Percentiles rank a stretch among this genome's conserved stretches.
These are phyloP conservation scores for Aureobasidium sp. DNA, from an alignment of 2,329 filamentous ascomycete species.

Conservation along the genomic window DNA sequence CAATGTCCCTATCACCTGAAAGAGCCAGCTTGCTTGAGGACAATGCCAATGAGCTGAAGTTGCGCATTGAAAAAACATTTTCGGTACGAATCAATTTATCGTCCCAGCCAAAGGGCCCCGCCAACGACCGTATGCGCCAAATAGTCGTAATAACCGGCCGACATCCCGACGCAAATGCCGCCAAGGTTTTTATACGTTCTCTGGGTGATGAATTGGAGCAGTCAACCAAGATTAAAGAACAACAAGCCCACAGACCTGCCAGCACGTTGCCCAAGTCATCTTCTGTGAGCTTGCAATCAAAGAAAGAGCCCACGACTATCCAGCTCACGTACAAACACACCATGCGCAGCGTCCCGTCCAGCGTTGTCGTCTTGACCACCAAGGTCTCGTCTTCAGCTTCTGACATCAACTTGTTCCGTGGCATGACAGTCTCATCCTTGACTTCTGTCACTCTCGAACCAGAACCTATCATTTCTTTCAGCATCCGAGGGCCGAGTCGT, in stretches of 20 bases:
- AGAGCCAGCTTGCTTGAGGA: not conserved
- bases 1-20: not conserved
- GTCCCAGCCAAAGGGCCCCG: too few relatives aligned
- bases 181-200: not conserved
- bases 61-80: not conserved
- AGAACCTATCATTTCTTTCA: conserved; percentile 53
- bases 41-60: not conserved
- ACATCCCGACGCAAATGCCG: not conserved
- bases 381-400: not conserved
- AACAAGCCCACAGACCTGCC: not conserved
- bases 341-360: conserved; percentile 6
- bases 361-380: conserved; percentile 4
- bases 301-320: too few relatives aligned
- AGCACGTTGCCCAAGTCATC: not conserved
- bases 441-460: conserved; percentile 52
- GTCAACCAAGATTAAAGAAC: not conserved
- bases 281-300: not conserved
- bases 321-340: not conserved
- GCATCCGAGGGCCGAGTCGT: conserved; percentile 49
- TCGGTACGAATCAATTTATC: not conserved
- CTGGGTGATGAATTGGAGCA: not conserved
- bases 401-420: conserved; percentile 31
- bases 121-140: not conserved
- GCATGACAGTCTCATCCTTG: conserved; percentile 56
- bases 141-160: not conserved